Evolutionary conservation across 129 eudicot genomes (phyloP).

Genomic region (Sambucus nigra): DNA sequence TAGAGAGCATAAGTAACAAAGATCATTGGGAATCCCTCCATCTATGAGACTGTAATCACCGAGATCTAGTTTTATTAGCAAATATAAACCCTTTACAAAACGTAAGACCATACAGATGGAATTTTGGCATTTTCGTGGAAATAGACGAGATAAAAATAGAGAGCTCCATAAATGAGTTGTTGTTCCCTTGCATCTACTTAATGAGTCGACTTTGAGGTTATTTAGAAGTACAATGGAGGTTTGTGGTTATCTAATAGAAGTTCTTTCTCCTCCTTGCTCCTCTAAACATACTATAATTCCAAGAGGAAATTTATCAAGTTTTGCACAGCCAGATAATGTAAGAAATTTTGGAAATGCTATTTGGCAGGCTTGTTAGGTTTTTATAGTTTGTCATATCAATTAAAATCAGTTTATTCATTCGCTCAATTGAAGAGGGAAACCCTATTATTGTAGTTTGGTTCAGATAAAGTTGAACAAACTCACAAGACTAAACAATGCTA

Average conservation of each 20-base stretch:
- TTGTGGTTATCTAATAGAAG: conserved; percentile 5
- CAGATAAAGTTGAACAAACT: no score
- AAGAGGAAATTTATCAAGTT: conserved; percentile 17
- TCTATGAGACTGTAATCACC: conserved; percentile 22
- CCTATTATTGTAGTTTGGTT: conserved; percentile 12
- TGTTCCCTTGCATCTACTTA: conserved; percentile 5
- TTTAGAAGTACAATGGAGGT: not conserved
- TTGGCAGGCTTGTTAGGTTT: conserved; percentile 14
- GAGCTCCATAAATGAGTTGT: conserved; percentile 12
- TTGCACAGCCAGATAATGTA: conserved; percentile 2
- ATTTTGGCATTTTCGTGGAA: not conserved
- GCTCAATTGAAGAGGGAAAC: conserved; percentile 16
- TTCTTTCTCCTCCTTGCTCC: conserved; percentile 7
- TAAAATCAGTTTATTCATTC: conserved; percentile 2
- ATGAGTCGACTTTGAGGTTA: conserved; percentile 4
- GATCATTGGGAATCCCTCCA: not conserved
- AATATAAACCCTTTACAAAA: conserved; percentile 19
- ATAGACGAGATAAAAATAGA: conserved; percentile 4
- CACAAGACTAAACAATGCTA: no score
- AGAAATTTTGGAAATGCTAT: conserved; percentile 6
- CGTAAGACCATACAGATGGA: conserved; percentile 18
- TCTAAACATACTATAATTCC: conserved; percentile 13
- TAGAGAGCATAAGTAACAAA: conserved; percentile 17
- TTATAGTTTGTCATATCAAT: not conserved
- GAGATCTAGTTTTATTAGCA: conserved; percentile 18